These are phyloP conservation scores for Kwoniella sp. DNA, from an alignment of 768 basidiomycete species.

Conservation along the genomic window DNA sequence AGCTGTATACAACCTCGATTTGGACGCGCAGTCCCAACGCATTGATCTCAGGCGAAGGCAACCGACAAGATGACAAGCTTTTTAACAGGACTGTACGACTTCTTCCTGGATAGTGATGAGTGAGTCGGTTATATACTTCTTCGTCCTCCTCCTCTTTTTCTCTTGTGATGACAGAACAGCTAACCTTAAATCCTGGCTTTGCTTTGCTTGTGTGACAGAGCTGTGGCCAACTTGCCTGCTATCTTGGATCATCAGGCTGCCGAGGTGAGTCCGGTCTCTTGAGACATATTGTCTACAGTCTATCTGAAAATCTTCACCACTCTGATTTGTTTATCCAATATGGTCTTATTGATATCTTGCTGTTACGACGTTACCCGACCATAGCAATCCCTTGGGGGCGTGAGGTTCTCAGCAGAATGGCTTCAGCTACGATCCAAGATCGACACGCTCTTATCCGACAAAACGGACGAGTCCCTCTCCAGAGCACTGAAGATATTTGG, in stretches of 20 bases:
- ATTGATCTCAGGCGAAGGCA: no score
- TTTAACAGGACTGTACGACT: conserved; percentile 18
- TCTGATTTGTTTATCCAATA: no score
- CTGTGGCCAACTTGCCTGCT: conserved; percentile 28
- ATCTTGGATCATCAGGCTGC: conserved; percentile 39
- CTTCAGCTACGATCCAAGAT: conserved; percentile 26
- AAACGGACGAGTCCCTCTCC: conserved; percentile 17
- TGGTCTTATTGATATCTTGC: no score
- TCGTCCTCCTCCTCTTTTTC: no score
- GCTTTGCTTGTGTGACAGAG: neutral
- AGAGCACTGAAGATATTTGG: conserved; percentile 36
- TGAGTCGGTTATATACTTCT: no score
- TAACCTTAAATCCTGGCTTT: no score
- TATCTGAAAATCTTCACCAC: no score
- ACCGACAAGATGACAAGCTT: conserved; percentile 2
- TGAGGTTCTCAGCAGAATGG: conserved; percentile 34
- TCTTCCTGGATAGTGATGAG: conserved; percentile 28
- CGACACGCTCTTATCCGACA: conserved; percentile 19
- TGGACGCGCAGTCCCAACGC: no score
- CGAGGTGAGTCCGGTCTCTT: conserved; percentile 24
- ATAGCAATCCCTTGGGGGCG: conserved; percentile 28
- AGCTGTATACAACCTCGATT: no score
- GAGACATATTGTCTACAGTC: no score
- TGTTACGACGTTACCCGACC: no score
- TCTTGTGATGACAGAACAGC: no score